Evolutionary conservation across 371 early-diverging fungal genomes (phyloP).

Genomic region (Mortierella sp.): DNA sequence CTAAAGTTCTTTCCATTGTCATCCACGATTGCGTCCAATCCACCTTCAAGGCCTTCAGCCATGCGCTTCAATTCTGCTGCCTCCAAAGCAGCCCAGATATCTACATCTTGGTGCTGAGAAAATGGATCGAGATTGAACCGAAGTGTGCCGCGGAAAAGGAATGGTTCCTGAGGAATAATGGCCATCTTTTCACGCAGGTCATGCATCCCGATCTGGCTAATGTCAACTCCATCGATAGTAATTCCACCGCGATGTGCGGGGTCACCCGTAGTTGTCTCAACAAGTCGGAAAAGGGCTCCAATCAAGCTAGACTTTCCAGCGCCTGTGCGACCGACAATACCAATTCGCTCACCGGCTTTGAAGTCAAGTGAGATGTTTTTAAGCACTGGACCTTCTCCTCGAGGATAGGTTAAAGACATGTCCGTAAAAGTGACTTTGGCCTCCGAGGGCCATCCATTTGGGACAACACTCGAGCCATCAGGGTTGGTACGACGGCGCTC

Average conservation of each 20-base stretch:
- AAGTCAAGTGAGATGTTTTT: constrained; percentile 59
- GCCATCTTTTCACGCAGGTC: constrained; percentile 69
- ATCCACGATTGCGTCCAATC: constrained; percentile 56
- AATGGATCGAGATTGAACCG: constrained; percentile 74
- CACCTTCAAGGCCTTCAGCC: constrained; percentile 42
- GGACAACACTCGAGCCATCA: constrained; percentile 35
- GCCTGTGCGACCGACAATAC: constrained; percentile 24
- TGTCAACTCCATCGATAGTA: constrained; percentile 68
- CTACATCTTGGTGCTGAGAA: constrained; percentile 67
- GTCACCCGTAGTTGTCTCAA: constrained; percentile 54
- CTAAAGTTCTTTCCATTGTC: constrained; percentile 68
- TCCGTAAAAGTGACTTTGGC: constrained; percentile 58
- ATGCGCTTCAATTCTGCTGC: constrained; percentile 48
- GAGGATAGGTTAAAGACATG: constrained; percentile 58
- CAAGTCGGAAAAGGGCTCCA: constrained; percentile 67
- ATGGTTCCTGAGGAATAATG: constrained; percentile 77
- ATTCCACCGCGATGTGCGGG: constrained; percentile 60
- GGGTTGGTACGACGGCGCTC: constrained; percentile 31
- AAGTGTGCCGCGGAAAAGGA: constrained; percentile 69
- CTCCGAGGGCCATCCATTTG: constrained; percentile 60
- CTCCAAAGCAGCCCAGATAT: constrained; percentile 70
- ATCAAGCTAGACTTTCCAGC: constrained; percentile 75
- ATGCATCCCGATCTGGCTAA: constrained; percentile 62
- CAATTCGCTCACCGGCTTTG: constrained; percentile 60
- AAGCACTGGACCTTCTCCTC: constrained; percentile 57